These are phyloP conservation scores for Fonticula alba DNA, from an alignment of 78 protist genomes.

Conservation along the genomic window DNA sequence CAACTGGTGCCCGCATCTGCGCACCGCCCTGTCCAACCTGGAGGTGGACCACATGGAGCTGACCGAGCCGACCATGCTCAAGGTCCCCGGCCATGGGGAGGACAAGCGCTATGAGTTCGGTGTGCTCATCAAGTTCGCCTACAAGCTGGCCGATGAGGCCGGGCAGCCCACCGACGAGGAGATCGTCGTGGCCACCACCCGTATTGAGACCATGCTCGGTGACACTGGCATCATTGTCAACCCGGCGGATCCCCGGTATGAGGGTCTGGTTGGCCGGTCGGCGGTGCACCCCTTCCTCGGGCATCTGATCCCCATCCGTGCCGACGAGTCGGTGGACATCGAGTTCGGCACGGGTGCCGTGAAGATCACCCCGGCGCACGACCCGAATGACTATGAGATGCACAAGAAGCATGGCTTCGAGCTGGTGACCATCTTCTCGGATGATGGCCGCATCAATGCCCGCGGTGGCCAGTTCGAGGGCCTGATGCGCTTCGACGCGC, in stretches of 20 bases:
- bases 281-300: conserved; percentile 10
- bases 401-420: conserved; percentile 64
- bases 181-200: conserved; percentile 69
- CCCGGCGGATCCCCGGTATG: conserved; percentile 47
- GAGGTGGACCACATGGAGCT: conserved; percentile 42
- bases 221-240: conserved; percentile 73
- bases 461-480: conserved; percentile 5
- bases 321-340: conserved; percentile 30
- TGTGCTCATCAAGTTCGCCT: conserved; percentile 24
- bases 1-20: conserved; percentile 66
- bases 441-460: conserved; percentile 34
- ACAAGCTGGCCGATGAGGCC: neutral
- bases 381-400: conserved; percentile 80
- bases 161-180: neutral
- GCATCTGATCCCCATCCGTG: conserved; percentile 21
- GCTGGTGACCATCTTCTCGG: conserved; percentile 12
- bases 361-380: conserved; percentile 85
- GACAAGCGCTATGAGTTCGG: conserved; percentile 44
- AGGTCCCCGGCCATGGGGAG: conserved; percentile 5
- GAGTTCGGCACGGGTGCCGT: conserved; percentile 73
- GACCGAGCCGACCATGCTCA: conserved; percentile 7
- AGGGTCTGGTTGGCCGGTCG: neutral
- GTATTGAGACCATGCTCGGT: conserved; percentile 87
- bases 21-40: conserved; percentile 76
- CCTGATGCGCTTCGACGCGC: conserved; percentile 10